These are phyloP conservation scores for Phaffia tasmanica DNA, from an alignment of 768 basidiomycete genomes.

Conservation along the genomic window DNA sequence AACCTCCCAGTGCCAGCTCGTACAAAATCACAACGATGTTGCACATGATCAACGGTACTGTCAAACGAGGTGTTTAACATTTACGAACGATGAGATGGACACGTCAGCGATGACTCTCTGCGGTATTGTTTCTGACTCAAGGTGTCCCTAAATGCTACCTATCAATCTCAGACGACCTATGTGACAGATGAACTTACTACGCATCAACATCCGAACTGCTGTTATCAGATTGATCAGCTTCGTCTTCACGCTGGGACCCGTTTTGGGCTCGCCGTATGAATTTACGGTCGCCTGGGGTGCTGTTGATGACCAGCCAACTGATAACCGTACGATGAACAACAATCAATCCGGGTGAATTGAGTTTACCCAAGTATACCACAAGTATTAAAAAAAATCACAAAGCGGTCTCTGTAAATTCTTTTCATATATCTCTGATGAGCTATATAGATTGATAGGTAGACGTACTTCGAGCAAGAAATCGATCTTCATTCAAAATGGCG, in stretches of 20 bases:
- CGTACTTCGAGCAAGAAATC: constrained; percentile 85
- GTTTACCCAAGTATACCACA: constrained; percentile 8
- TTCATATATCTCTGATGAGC: not conserved
- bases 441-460: constrained; percentile 26
- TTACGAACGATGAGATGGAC: constrained; percentile 18
- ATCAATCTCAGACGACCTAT: not conserved
- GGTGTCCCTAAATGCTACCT: no score
- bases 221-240: constrained; percentile 83
- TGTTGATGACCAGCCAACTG: constrained; percentile 75
- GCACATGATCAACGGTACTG: constrained; percentile 81
- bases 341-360: constrained; percentile 25
- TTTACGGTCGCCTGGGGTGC: constrained; percentile 10
- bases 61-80: not conserved
- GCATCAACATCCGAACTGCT: constrained; percentile 91
- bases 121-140: constrained; percentile 28
- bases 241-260: constrained; percentile 61
- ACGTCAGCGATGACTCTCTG: constrained; percentile 22
- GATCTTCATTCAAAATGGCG: constrained; percentile 88
- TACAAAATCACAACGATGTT: constrained; percentile 56
- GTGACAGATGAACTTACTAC: constrained; percentile 53
- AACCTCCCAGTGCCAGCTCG: constrained; percentile 18
- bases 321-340: constrained; percentile 25
- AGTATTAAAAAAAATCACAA: not conserved
- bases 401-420: not conserved
- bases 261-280: constrained; percentile 44